Conservation (phyloP, 371 early-diverging fungal species). For the Rhizopus stolonifer region DNA sequence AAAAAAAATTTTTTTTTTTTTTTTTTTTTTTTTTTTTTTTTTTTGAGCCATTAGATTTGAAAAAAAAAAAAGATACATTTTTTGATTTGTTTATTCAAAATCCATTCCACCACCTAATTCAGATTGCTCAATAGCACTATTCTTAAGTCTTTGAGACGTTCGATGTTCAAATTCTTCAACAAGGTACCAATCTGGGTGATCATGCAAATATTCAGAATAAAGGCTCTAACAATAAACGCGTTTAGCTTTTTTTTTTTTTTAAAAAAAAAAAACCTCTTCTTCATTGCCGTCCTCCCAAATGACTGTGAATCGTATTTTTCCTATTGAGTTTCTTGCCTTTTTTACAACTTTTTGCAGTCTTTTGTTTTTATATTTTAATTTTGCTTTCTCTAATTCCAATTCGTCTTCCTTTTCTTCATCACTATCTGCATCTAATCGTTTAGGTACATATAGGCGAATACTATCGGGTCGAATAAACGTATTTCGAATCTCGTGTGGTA, state of each 20-base stretch:
- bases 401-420: slow-evolving; percentile 14
- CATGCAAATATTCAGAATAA: slow-evolving; percentile 15
- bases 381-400: background rate
- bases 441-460: slow-evolving; percentile 14
- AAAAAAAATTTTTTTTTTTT: too few relatives aligned
- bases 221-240: slow-evolving; percentile 4
- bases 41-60: too few relatives aligned
- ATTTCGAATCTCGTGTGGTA: slow-evolving; percentile 3
- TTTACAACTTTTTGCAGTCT: slow-evolving; percentile 8
- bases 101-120: background rate
- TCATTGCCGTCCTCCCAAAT: slow-evolving; percentile 1
- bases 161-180: slow-evolving; percentile 21
- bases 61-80: too few relatives aligned
- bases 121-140: background rate
- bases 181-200: slow-evolving; percentile 21
- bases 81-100: too few relatives aligned
- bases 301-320: slow-evolving; percentile 14
- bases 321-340: slow-evolving; percentile 8
- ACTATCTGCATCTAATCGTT: slow-evolving; percentile 6
- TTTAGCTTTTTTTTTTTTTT: background rate
- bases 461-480: slow-evolving; percentile 19
- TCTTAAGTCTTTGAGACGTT: background rate
- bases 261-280: background rate
- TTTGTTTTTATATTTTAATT: slow-evolving; percentile 6
- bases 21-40: too few relatives aligned